A percentile compares a stretch with the other conserved stretches of the same genome.
Evolutionary conservation across 2,329 filamentous ascomycete genomes (phyloP).

Genomic region (Nectriaceae sp.): DNA sequence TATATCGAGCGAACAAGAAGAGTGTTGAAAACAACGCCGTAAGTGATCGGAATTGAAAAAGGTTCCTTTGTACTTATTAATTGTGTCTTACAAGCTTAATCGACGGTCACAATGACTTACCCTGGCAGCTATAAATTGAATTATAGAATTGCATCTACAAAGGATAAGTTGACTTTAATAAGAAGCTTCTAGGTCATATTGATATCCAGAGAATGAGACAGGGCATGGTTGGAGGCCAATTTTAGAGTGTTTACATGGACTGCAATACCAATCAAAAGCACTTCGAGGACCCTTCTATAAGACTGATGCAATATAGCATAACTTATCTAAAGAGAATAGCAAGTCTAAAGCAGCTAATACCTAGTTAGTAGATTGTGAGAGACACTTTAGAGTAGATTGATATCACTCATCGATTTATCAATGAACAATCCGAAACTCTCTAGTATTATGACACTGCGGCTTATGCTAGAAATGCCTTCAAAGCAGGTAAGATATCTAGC

Average conservation of each 20-base stretch:
- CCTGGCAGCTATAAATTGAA: slow-evolving; percentile 31
- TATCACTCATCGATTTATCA: slow-evolving; percentile 31
- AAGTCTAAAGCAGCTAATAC: neutral
- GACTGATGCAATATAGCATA: neutral
- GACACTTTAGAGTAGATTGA: slow-evolving; percentile 36
- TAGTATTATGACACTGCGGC: slow-evolving; percentile 27
- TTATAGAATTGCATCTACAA: slow-evolving; percentile 28
- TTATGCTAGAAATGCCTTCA: slow-evolving; percentile 32
- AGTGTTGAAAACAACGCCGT: slow-evolving; percentile 16
- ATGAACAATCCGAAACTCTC: slow-evolving; percentile 23
- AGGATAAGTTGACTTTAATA: slow-evolving; percentile 14
- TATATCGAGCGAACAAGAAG: slow-evolving; percentile 17
- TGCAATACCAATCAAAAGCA: slow-evolving; percentile 24
- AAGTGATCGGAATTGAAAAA: neutral
- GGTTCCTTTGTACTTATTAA: neutral
- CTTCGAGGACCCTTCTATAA: slow-evolving; percentile 27
- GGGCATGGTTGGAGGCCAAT: slow-evolving; percentile 33
- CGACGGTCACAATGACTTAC: slow-evolving; percentile 35
- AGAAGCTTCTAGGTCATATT: slow-evolving; percentile 26
- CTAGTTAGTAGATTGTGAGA: slow-evolving; percentile 14
- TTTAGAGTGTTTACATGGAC: slow-evolving; percentile 32
- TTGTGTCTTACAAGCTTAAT: slow-evolving; percentile 18
- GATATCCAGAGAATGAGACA: slow-evolving; percentile 30
- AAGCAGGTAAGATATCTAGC: slow-evolving; percentile 33
- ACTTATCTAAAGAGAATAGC: slow-evolving; percentile 1